A percentile compares a stretch with the other conserved stretches of the same genome.
Evolutionary conservation across 208 protist genomes (phyloP).

Genomic region (Leishmania gerbilli): DNA sequence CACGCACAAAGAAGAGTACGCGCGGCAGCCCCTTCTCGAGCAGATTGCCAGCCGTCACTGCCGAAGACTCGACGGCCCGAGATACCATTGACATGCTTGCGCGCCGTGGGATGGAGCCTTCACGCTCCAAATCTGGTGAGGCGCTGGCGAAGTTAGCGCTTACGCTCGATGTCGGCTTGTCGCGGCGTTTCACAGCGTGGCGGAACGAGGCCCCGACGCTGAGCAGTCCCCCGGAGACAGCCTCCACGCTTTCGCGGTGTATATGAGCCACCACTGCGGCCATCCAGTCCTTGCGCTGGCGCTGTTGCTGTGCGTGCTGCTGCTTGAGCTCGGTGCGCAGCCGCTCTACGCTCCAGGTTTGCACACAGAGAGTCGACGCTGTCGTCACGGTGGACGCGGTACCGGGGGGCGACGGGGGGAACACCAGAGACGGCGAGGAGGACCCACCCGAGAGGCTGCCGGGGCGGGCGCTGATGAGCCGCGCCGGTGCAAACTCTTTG

Average conservation of each 20-base stretch:
- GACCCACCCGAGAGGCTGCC: background rate
- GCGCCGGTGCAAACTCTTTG: conserved; percentile 10
- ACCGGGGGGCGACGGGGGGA: background rate
- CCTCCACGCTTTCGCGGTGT: background rate
- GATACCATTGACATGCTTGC: conserved; percentile 6
- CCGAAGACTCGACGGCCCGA: background rate
- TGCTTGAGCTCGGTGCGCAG: conserved; percentile 30
- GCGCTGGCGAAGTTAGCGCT: background rate
- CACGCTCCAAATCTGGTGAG: background rate
- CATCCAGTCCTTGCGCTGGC: conserved; percentile 23
- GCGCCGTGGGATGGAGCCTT: background rate
- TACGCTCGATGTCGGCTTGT: conserved; percentile 22
- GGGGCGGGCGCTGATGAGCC: conserved; percentile 2
- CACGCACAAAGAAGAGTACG: conserved; percentile 68
- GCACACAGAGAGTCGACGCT: conserved; percentile 1
- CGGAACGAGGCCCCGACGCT: conserved; percentile 13
- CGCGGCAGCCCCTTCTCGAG: conserved; percentile 39
- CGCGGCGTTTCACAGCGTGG: conserved; percentile 16
- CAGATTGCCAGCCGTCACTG: background rate
- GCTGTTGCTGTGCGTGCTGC: conserved; percentile 30
- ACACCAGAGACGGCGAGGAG: background rate
- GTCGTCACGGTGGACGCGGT: background rate
- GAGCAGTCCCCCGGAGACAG: background rate
- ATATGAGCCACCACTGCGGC: conserved; percentile 3
- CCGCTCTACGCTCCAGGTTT: conserved; percentile 19